Evolutionary conservation across 768 basidiomycete species (phyloP), one percentile per base, ranked within the genome.

Genomic region (Collybiopsis luxurians): DNA sequence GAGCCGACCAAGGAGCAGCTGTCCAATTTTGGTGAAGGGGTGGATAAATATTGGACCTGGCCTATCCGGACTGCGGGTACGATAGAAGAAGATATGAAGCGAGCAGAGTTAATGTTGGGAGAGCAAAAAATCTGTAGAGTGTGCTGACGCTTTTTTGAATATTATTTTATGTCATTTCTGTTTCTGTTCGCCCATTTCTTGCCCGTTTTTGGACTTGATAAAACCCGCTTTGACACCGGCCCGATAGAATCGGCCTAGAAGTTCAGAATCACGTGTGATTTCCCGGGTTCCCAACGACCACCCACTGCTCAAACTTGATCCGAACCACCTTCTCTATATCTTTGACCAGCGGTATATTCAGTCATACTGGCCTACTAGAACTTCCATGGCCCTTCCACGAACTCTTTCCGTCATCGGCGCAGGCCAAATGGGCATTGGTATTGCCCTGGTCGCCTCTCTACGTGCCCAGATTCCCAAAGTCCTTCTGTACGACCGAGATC

Each of bases 401-500:
- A 83, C 77, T 3, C 72, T 93, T 0, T 93, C 89, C 23, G 84
- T 95, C 60, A 78, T 95, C 34, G 90, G 90, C 44, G 86, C 89
- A 19, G 91, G 90, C 48, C 90, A 92, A 68, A 92, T 91, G 90
- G 95, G 95, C 60, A 84, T 90, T 0, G 96, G 95, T 1, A 98
- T 98, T 46, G 92, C 94, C 60, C 81, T 89, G 52, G 93, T 96
- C 40, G 79, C 93, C 19, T 89, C 92, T 38, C 76, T 95, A 23
- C 85, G 89, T 31, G 96, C 95, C 40, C 86, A 86, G 65, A 86
- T 95, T 4, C 86, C 91, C 2, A 23, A 19, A 21, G 92, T 97
- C 3, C 76, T 91, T 34, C 70, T 98, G n/a, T 81, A 92, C 62
- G 95, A 98, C 77, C 77, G 81, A 36, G 92, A 90, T 4, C 63